Evolutionary conservation across 1,284 basidiomycete genomes (phyloP), one percentile per base, ranked within the genome.

Genomic region (Ganoderma boninense): DNA sequence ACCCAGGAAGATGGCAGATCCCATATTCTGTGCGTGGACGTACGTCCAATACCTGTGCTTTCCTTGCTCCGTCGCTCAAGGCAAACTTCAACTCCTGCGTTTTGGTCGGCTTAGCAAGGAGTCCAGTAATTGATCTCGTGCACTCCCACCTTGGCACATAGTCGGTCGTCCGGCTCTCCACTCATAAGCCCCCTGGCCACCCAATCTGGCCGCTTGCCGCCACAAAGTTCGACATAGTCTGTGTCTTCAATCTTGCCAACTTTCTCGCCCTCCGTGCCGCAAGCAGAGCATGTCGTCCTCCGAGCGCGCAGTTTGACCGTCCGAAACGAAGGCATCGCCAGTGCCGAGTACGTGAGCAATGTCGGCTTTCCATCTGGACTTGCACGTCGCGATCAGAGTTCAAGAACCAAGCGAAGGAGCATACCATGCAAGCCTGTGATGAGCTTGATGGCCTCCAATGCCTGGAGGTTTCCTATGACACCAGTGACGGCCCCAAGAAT

Each of bases 401-500:
- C 10, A 11, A 14, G 14, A 18, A 38, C 13, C 2, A 26, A 54
- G 2, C 40, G 26, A 5, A 14, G 7, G 18, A 16, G 81, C 89
- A 68, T 76, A 94, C 95, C 92, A 74, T 92, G 88, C 49, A 90
- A 78, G 0, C 91, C 95, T 0, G 89, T 84, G 16, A 98, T 83
- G 40, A 97, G 85, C 79, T 95, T 96, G 78, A 99, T 91, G 1
- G 95, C 88, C 80, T 98, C 97, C 18, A 95, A 80, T 0, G 97
- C 98, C 86, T 99, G 97, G 76, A 97, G 83, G 63, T 91, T 93
- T 11, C 98, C 98, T 35, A 99, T 94, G 26, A 97, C 85, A 0
- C 98, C 98, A 0, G 96, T 97, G 0, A 98, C 93, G 0, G 88
- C 90, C 0, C 97, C 97, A 56, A 99, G 84, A 2, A 99, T 94